A percentile compares a stretch with the other conserved stretches of the same genome.
Conservation (phyloP, 1,139 yeast species). For the Fermentozyma sake region DNA sequence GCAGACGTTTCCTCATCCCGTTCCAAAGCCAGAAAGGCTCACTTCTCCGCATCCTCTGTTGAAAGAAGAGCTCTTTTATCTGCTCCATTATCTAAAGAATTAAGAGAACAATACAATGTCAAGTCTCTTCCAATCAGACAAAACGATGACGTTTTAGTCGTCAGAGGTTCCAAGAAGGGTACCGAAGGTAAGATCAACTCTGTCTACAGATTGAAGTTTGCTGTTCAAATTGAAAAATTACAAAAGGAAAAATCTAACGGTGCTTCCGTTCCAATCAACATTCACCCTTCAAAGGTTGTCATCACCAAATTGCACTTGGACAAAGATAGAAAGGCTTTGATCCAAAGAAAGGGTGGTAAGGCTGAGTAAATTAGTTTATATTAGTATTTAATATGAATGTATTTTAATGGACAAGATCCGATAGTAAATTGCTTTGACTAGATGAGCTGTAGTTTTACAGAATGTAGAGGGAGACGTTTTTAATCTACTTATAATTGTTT, state of each 20-base stretch:
- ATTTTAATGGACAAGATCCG: slow-evolving; percentile 5
- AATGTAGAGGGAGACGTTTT: no score
- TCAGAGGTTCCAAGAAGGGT: slow-evolving; percentile 99
- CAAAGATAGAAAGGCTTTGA: slow-evolving; percentile 98
- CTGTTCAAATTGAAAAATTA: slow-evolving; percentile 95
- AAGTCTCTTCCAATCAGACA: slow-evolving; percentile 97
- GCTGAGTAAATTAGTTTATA: slow-evolving; percentile 20
- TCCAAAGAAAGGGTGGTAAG: slow-evolving; percentile 85
- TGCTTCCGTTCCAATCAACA: slow-evolving; percentile 95
- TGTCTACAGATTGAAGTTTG: slow-evolving; percentile 98
- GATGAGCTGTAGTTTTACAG: no score
- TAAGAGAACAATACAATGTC: slow-evolving; percentile 96
- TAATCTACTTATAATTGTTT: no score
- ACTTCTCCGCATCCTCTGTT: slow-evolving; percentile 97
- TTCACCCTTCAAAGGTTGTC: slow-evolving; percentile 99
- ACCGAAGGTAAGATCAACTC: slow-evolving; percentile 98
- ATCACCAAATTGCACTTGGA: slow-evolving; percentile 97
- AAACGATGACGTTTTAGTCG: slow-evolving; percentile 93
- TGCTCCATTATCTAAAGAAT: slow-evolving; percentile 99
- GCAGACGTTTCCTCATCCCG: slow-evolving; percentile 98
- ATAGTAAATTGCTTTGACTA: no score
- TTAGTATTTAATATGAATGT: slow-evolving; percentile 21
- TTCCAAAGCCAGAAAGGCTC: slow-evolving; percentile 99
- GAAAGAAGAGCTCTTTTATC: slow-evolving; percentile 94
- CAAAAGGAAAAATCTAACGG: slow-evolving; percentile 98